Percentiles rank a stretch among this genome's conserved stretches.
Conservation (phyloP, 768 basidiomycete species). For the Favolaschia claudopus region DNA sequence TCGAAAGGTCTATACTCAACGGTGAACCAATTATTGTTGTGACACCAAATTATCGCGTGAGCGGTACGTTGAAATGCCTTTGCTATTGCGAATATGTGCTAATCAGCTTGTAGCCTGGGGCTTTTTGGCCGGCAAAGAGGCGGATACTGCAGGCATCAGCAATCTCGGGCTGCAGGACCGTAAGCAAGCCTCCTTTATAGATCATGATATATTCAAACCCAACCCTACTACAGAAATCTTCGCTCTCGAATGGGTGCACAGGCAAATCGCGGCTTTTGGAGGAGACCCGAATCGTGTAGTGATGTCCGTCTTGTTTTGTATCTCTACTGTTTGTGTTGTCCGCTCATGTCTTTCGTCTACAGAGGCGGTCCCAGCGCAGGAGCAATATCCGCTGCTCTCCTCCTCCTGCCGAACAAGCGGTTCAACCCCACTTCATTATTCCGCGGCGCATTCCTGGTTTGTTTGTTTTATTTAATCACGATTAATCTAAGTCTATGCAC, state of each 20-base stretch:
- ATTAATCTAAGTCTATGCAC: background rate
- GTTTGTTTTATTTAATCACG: background rate
- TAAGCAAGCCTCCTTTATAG: constrained; percentile 31
- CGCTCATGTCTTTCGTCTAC: background rate
- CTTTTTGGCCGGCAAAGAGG: constrained; percentile 49
- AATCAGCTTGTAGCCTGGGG: constrained; percentile 39
- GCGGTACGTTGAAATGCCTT: constrained; percentile 34
- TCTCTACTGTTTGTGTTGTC: background rate
- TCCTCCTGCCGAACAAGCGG: constrained; percentile 14
- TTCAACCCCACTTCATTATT: constrained; percentile 5
- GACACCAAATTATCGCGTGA: constrained; percentile 47
- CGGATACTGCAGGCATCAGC: constrained; percentile 45
- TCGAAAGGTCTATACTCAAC: constrained; percentile 39
- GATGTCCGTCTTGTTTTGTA: constrained; percentile 36
- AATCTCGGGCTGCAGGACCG: constrained; percentile 63
- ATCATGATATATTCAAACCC: background rate
- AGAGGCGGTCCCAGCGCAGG: constrained; percentile 19
- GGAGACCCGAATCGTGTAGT: constrained; percentile 57
- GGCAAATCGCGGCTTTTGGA: constrained; percentile 59
- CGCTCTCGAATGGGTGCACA: constrained; percentile 62
- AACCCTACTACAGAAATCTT: constrained; percentile 43
- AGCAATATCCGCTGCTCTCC: constrained; percentile 5
- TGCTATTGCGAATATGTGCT: background rate
- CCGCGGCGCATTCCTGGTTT: constrained; percentile 15
- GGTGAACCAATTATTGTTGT: constrained; percentile 46